Percentiles rank a stretch among this genome's conserved stretches.
phyloP scores from a whole-genome alignment of 768 basidiomycete species.

The Gymnopilus junonius region DNA sequence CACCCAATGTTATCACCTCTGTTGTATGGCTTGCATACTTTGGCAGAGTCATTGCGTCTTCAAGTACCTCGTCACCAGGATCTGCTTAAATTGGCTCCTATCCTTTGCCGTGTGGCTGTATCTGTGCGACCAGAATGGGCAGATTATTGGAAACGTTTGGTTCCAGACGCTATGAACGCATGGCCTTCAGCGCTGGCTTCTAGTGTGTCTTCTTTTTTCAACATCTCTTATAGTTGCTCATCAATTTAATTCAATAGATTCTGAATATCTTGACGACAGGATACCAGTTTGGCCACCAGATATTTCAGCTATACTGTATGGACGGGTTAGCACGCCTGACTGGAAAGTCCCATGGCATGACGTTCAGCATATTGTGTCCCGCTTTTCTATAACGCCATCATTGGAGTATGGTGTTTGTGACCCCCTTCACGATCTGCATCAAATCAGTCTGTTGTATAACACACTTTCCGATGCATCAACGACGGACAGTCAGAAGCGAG shows the following conservation, averaged over 20 bases:
- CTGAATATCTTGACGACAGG: constrained; percentile 64
- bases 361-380: constrained; percentile 48
- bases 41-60: constrained; percentile 74
- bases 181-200: constrained; percentile 60
- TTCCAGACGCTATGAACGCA: constrained; percentile 59
- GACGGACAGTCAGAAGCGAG: constrained; percentile 60
- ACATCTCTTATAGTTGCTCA: neutral
- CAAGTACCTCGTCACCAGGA: constrained; percentile 57
- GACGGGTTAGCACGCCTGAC: constrained; percentile 65
- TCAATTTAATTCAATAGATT: constrained; percentile 33
- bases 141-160: constrained; percentile 89
- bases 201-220: constrained; percentile 35
- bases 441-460: constrained; percentile 60
- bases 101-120: constrained; percentile 66
- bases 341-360: constrained; percentile 64
- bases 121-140: constrained; percentile 84
- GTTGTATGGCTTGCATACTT: constrained; percentile 76
- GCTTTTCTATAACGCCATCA: constrained; percentile 55
- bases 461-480: constrained; percentile 59
- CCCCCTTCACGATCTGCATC: constrained; percentile 56
- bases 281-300: constrained; percentile 83
- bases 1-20: constrained; percentile 58
- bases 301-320: constrained; percentile 67
- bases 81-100: constrained; percentile 58
- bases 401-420: constrained; percentile 67